Base-by-base conservation (phyloP, 2,329 filamentous ascomycete species). In the Alternaria tenuissima region DNA sequence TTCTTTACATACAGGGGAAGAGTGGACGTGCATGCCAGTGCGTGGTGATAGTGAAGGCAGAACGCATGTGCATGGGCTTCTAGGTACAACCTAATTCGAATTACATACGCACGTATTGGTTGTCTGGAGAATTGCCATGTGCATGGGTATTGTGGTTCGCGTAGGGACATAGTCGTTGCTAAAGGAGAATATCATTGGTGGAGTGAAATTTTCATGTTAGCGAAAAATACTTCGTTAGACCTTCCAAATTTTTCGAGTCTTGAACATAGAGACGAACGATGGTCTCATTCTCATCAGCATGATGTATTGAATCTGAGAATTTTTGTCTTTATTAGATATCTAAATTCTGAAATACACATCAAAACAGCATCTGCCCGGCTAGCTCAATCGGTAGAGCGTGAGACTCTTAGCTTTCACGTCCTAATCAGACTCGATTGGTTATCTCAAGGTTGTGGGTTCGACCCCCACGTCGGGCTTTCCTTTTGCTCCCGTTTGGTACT, bases 331-430 rank as follows among this genome's bases (percentile, higher is more conserved):
- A 22, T 22, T 4, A 22, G 2, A 1, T 3, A 24, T 24, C 3
- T 26, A 38, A 12, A n/a, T 26, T 3, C 4, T 1, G 2, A 6
- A 8, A 11, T 12, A 9, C 20, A 22, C 22, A 49, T 49, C 20
- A 42, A 12, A 42, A 42, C 11, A 42, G 12, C 24, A 28, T 24
- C 46, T 36, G 55, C 59, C 51, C 39, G 44, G 55, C 36, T 62
- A 55, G 46, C 55, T 74, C 73, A 78, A 78, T 78, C 76, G 76
- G 76, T 78, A 78, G 76, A 77, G 76, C 76, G 73, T 78, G 71
- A 78, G 76, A 77, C 76, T 78, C 76, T 78, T 78, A 78, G 58
- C 46, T 49, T 49, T 49, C 46, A 49, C 46, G 46, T 49, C 46
- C 46, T 49, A n/a, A 49, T 8, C 20, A 49, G 46, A 49, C 46